Evolutionary conservation across 352 stramenopile genomes (phyloP), one percentile per base, ranked within the genome.

Genomic region (Globisporangium orthogonon): DNA sequence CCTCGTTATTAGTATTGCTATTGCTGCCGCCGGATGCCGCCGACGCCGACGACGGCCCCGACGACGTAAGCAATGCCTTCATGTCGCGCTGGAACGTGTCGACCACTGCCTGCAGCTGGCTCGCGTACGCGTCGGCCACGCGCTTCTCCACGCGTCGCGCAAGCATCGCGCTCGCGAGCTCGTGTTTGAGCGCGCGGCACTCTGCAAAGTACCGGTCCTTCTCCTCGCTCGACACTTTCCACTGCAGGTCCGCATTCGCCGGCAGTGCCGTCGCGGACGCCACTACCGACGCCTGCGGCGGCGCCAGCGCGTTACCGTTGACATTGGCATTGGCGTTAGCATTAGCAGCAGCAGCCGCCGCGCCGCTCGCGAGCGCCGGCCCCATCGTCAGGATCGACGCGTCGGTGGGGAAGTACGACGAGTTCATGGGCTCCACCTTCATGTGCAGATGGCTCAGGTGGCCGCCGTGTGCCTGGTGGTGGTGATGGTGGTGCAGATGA

Each of bases 151-250:
- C 61, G 30, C 76, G 62, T 53, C 78, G 71, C 46, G 74, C 76
- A 2, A 75, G 58, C 58, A 88, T 75, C 0, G 68, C 67, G 18
- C 71, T 66, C 10, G 68, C 76, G 17, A 91, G 48, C 52, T 90
- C 80, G 55, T 86, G 73, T n/a, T 75, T 73, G 53, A 90, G 65
- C n/a, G 71, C 67, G 23, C 77, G 77, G 31, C 64, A 82, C 49
- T 90, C 80, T 7, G 80, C 70, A 54, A 80, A 86, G 50, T 90
- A 90, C 17, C 80, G 72, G 29, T 90, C 77, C 18, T 81, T 81
- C 58, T 90, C 80, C 49, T 87, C 70, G 28, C 73, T 54, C 28
- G 58, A 63, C 1, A 88, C 78, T 52, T 73, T 65, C 60, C 66
- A 84, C n/a, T 57, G 60, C 7, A 64, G 29, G 4, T 75, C 65